A percentile compares a stretch with the other conserved stretches of the same genome.
These are phyloP conservation scores for Colletotrichum filicis DNA, from an alignment of 2,329 filamentous ascomycete species.

Conservation along the genomic window DNA sequence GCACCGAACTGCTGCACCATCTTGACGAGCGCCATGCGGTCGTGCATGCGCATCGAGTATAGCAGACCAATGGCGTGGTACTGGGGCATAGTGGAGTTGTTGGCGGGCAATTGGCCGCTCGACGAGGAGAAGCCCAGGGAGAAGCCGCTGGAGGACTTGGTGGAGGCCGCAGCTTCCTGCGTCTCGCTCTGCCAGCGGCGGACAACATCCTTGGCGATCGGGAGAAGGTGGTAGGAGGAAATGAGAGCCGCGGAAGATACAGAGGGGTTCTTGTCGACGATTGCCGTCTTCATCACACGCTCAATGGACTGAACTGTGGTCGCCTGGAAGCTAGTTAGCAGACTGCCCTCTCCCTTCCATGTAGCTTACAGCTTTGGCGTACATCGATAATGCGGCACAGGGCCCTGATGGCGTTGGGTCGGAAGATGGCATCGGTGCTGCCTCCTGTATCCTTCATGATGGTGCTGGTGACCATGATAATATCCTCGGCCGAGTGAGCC, in stretches of 20 bases:
- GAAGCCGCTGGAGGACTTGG: conserved; percentile 90
- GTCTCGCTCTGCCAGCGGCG: conserved; percentile 98
- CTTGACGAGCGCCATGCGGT: conserved; percentile 98
- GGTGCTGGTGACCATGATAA: conserved; percentile 99
- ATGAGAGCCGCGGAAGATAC: conserved; percentile 96
- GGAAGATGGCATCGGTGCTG: conserved; percentile 91
- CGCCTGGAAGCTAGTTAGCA: conserved; percentile 62
- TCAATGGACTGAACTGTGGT: conserved; percentile 98
- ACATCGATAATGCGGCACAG: conserved; percentile 97
- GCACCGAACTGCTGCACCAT: conserved; percentile 99
- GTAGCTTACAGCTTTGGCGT: conserved; percentile 49
- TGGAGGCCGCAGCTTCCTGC: conserved; percentile 91
- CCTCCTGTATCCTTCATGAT: conserved; percentile 99
- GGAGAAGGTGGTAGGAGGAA: conserved; percentile 96
- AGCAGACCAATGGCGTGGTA: conserved; percentile 98
- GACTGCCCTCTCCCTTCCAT: neutral
- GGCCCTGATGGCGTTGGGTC: conserved; percentile 95
- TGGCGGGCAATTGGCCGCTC: conserved; percentile 79
- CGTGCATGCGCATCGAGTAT: conserved; percentile 97
- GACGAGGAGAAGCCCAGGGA: conserved; percentile 89
- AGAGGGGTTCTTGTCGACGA: conserved; percentile 98
- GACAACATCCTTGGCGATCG: conserved; percentile 94
- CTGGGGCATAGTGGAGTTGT: conserved; percentile 97
- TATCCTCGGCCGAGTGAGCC: conserved; percentile 93
- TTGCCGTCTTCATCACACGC: conserved; percentile 97